Base-by-base conservation (phyloP, 2,329 filamentous ascomycete species). In the Domatiomyces catenatus region DNA sequence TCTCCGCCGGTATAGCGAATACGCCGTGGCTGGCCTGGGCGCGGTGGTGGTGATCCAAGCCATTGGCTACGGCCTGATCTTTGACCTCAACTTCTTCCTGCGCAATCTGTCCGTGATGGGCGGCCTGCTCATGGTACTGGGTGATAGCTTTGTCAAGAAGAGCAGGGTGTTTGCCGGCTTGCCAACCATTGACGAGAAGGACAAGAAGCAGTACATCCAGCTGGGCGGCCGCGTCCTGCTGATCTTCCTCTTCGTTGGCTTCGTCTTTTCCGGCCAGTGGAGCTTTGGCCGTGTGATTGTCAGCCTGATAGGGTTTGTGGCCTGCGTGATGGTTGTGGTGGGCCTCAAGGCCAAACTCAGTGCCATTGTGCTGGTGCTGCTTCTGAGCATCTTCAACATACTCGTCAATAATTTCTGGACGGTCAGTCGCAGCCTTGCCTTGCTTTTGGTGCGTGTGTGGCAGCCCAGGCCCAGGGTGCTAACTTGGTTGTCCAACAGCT, bases 381-480 rank as follows among this genome's bases (percentile, higher is more conserved):
- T 98, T 62, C 75, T 98, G 63, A 95, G 89, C 71, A 74, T 95
- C 57, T 98, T 98, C 76, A 98, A 98, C 70, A 70, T 98, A 45
- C 69, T 96, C 58, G 92, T 96, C 62, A 98, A 98, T 81, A 98
- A 96, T 79, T 98, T 95, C 76, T 98, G 92, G 92, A 96, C 89
- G 65, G 89, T 94, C 76, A 75, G 86, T 74, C 53, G 56, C 19
- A 15, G 28, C 44, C 46, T 50, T 22, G 12, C 45, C 28, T 47
- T 22, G 20, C 18, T 44, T 3, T 51, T 46, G 4, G 32, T 15
- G 10, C 10, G 32, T 39, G 32, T 39, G 8, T 15, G 28, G 10
- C 18, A 48, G 48, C 28, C 4, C 44, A 52, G 17, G n/a, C n/a
- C n/a, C n/a, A n/a, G n/a, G n/a, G 28, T 53, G 56, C 46, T 60